These are phyloP conservation scores for Pythium coloratum DNA, from an alignment of 352 stramenopile species.

Conservation along the genomic window DNA sequence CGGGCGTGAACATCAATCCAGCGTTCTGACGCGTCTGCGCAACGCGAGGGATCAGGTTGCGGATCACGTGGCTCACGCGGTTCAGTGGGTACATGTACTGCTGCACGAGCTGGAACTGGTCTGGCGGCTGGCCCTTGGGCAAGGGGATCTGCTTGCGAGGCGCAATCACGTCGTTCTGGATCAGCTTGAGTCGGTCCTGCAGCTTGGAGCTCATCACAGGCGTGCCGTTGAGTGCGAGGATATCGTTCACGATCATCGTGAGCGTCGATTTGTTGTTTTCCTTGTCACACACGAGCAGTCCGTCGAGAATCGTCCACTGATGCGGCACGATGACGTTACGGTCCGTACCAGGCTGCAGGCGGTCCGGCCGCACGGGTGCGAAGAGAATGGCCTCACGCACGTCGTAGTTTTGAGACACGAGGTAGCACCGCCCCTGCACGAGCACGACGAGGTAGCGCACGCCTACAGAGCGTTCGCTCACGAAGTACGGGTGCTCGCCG, in stretches of 20 bases:
- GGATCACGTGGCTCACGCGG: conserved; percentile 74
- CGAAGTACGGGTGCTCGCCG: conserved; percentile 82
- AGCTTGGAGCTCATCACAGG: conserved; percentile 85
- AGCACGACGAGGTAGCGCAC: conserved; percentile 78
- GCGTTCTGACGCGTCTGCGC: conserved; percentile 77
- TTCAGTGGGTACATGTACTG: conserved; percentile 85
- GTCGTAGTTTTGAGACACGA: conserved; percentile 84
- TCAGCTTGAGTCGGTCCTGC: conserved; percentile 84
- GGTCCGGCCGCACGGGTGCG: conserved; percentile 71
- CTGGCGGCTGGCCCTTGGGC: conserved; percentile 74
- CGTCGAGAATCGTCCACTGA: conserved; percentile 88
- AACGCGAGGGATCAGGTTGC: conserved; percentile 69
- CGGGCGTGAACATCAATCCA: conserved; percentile 75
- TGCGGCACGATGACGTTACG: conserved; percentile 72
- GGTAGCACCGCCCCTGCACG: conserved; percentile 77
- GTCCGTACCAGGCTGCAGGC: conserved; percentile 71
- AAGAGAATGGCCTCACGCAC: conserved; percentile 81
- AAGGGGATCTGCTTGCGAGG: conserved; percentile 72
- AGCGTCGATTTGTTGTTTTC: conserved; percentile 69
- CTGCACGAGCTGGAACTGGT: conserved; percentile 81
- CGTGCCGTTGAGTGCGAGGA: conserved; percentile 80
- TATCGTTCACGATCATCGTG: conserved; percentile 84
- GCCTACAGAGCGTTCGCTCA: conserved; percentile 78
- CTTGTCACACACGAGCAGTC: conserved; percentile 80
- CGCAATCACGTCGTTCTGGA: conserved; percentile 88